phyloP scores from a whole-genome alignment of 2,329 filamentous ascomycete species.

The Ascochyta fabae region DNA sequence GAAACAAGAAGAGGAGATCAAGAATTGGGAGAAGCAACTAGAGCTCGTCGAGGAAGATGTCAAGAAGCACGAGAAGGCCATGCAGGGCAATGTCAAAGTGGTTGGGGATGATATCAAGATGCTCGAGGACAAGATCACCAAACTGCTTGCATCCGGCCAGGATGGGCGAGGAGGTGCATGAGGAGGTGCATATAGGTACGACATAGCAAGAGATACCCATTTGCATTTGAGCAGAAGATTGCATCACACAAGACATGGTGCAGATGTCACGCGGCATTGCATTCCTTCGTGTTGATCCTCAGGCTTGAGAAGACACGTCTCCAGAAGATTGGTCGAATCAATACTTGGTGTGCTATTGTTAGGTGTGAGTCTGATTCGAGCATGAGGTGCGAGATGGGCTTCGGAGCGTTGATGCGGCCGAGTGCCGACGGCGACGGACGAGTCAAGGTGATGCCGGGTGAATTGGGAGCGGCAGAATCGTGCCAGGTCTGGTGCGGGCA shows the following conservation, averaged over 20 bases:
- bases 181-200: neutral
- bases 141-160: conserved; percentile 25
- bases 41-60: conserved; percentile 80
- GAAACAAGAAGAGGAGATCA: conserved; percentile 83
- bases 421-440: neutral
- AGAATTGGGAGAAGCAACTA: conserved; percentile 83
- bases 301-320: conserved; percentile 2
- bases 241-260: neutral
- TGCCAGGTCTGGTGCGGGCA: neutral
- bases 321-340: neutral
- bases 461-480: neutral
- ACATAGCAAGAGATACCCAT: conserved; percentile 14
- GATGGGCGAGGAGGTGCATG: conserved; percentile 6
- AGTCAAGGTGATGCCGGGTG: neutral
- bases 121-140: conserved; percentile 76
- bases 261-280: neutral
- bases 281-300: neutral
- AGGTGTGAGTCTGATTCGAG: neutral
- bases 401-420: conserved; percentile 3
- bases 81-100: conserved; percentile 81
- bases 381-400: neutral
- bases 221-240: conserved; percentile 5
- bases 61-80: conserved; percentile 69
- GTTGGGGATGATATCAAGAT: conserved; percentile 89
- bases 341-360: conserved; percentile 5